These are phyloP conservation scores for Mycena amicta DNA, from an alignment of 768 basidiomycete species.

Conservation along the genomic window DNA sequence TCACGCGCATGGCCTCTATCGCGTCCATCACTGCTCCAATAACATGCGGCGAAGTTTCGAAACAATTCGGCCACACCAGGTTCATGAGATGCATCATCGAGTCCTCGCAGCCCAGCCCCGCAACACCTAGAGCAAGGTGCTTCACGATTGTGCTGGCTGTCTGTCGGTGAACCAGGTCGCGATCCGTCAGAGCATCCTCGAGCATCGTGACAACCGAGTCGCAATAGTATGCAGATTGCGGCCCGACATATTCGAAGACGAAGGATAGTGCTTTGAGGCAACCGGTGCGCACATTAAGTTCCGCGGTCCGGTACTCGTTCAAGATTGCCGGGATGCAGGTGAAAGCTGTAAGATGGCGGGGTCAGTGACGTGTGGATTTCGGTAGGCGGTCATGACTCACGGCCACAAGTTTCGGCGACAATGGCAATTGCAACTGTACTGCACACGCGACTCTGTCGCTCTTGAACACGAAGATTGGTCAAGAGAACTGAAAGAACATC, in stretches of 20 bases:
- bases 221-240: slow-evolving; percentile 93
- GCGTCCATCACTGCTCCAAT: slow-evolving; percentile 99
- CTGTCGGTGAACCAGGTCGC: slow-evolving; percentile 97
- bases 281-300: slow-evolving; percentile 97
- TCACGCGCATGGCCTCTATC: slow-evolving; percentile 95
- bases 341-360: too few species aligned
- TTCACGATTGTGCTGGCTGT: slow-evolving; percentile 98
- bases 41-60: slow-evolving; percentile 97
- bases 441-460: slow-evolving; percentile 98
- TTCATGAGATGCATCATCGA: slow-evolving; percentile 98
- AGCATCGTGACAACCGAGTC: slow-evolving; percentile 98
- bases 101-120: slow-evolving; percentile 96
- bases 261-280: slow-evolving; percentile 98
- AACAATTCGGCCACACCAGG: slow-evolving; percentile 98
- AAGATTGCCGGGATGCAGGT: slow-evolving; percentile 98
- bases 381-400: too few species aligned
- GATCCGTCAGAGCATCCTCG: slow-evolving; percentile 96
- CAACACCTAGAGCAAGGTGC: slow-evolving; percentile 94
- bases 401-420: slow-evolving; percentile 91
- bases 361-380: too few species aligned
- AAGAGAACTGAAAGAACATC: slow-evolving; percentile 95
- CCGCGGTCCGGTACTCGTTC: slow-evolving; percentile 97
- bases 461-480: slow-evolving; percentile 96
- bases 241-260: slow-evolving; percentile 99
- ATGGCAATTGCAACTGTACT: slow-evolving; percentile 98